Percentiles rank a stretch among this genome's conserved stretches.
phyloP scores from a whole-genome alignment of 192 early-diverging fungal genomes.

The Polychytrium aggregatum region DNA sequence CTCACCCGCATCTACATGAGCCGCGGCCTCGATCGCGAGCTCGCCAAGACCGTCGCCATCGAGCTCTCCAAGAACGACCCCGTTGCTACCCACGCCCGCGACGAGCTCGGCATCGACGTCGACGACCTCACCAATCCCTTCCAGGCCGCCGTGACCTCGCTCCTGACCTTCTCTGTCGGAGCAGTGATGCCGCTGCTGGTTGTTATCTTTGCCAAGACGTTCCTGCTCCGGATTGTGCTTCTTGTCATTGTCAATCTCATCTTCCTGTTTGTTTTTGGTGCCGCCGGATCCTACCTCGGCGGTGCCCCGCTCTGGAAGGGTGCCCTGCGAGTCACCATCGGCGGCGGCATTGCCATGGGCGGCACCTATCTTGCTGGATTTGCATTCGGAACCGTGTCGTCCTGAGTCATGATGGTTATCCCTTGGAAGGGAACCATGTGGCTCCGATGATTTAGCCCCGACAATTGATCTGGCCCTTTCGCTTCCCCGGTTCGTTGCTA shows the following conservation, averaged over 20 bases:
- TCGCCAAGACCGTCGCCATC: slow-evolving; percentile 22
- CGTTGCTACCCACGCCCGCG: too few species aligned
- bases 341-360: slow-evolving; percentile 10
- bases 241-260: too few species aligned
- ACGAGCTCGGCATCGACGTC: slow-evolving; percentile 35
- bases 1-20: slow-evolving; percentile 31
- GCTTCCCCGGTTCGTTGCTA: too few species aligned
- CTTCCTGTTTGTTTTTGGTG: slow-evolving; percentile 30
- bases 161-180: slow-evolving; percentile 20
- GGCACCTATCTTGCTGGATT: too few species aligned
- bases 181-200: slow-evolving; percentile 19
- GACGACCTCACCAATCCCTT: slow-evolving; percentile 28
- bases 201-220: too few species aligned
- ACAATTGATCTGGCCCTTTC: too few species aligned
- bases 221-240: too few species aligned
- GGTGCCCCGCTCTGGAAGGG: slow-evolving; percentile 30
- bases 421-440: too few species aligned
- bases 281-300: slow-evolving; percentile 22
- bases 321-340: slow-evolving; percentile 24
- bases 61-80: too few species aligned
- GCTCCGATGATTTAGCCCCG: too few species aligned
- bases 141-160: slow-evolving; percentile 22
- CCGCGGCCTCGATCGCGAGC: slow-evolving; percentile 19
- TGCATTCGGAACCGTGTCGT: too few species aligned
- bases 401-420: too few species aligned